Conservation (phyloP, 1,139 yeast species). For the Petasospora rhodanensis region DNA sequence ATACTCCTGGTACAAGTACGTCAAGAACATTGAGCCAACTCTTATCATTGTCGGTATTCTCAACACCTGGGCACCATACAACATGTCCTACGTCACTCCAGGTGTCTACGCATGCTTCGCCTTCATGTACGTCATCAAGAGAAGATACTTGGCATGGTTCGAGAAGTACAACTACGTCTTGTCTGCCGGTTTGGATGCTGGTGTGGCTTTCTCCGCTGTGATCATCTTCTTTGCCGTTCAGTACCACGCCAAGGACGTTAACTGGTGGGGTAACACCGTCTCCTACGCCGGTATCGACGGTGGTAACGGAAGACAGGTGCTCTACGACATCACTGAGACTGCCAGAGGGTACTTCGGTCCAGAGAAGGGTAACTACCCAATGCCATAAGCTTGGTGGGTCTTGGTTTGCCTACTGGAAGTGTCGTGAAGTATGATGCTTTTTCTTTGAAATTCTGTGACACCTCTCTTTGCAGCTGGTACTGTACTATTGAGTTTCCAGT, state of each 20-base stretch:
- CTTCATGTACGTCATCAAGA: conserved; percentile 46
- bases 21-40: conserved; percentile 42
- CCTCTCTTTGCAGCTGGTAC: no score
- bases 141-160: conserved; percentile 52
- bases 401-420: no score
- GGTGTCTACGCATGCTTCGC: conserved; percentile 60
- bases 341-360: conserved; percentile 47
- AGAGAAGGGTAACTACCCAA: conserved; percentile 35
- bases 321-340: conserved; percentile 27
- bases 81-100: conserved; percentile 49
- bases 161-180: conserved; percentile 61
- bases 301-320: conserved; percentile 26
- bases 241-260: conserved; percentile 35
- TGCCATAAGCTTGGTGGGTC: no score
- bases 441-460: no score
- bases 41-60: conserved; percentile 44
- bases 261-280: conserved; percentile 62
- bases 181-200: conserved; percentile 52
- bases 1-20: conserved; percentile 27
- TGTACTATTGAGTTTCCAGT: no score
- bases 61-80: no score
- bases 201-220: conserved; percentile 54
- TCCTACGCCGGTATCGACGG: conserved; percentile 43
- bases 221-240: conserved; percentile 53
- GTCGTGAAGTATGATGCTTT: no score